phyloP scores from a whole-genome alignment of 1,139 yeast genomes.

The Pichia sp. region DNA sequence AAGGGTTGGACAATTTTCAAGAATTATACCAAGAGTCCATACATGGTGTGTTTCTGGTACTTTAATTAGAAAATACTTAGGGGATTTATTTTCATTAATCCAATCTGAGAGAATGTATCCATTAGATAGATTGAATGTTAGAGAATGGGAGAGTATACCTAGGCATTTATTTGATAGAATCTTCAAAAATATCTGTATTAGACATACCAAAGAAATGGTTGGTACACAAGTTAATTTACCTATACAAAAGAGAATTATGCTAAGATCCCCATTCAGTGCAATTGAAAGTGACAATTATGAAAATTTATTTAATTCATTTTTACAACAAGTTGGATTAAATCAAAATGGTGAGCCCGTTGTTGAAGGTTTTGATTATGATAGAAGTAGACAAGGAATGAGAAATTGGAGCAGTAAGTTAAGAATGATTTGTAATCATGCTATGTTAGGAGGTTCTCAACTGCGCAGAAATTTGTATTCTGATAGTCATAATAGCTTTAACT shows the following conservation, averaged over 20 bases:
- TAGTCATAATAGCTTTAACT: conserved; percentile 16
- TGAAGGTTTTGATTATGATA: conserved; percentile 47
- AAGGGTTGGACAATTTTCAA: conserved; percentile 73
- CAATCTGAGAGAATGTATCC: conserved; percentile 65
- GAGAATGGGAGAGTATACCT: conserved; percentile 23
- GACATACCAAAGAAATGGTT: conserved; percentile 85
- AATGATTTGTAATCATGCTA: conserved; percentile 80
- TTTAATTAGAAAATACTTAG: conserved; percentile 61
- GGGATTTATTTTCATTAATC: conserved; percentile 65
- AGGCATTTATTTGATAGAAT: conserved; percentile 27
- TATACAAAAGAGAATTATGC: conserved; percentile 59
- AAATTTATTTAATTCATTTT: conserved; percentile 52
- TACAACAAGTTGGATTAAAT: conserved; percentile 56
- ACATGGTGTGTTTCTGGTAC: conserved; percentile 98
- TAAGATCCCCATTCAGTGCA: conserved; percentile 69
- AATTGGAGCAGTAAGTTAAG: conserved; percentile 64
- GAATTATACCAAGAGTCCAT: conserved; percentile 74
- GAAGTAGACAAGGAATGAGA: conserved; percentile 43
- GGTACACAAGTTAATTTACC: conserved; percentile 72
- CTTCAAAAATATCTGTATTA: conserved; percentile 43
- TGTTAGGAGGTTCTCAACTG: conserved; percentile 4
- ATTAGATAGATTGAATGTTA: conserved; percentile 35
- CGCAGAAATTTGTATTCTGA: conserved; percentile 2
- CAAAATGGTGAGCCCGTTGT: conserved; percentile 48
- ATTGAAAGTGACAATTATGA: conserved; percentile 80